Evolutionary conservation across 768 basidiomycete species (phyloP), one percentile per base, ranked within the genome.

Genomic region (Termitomyces sp.): DNA sequence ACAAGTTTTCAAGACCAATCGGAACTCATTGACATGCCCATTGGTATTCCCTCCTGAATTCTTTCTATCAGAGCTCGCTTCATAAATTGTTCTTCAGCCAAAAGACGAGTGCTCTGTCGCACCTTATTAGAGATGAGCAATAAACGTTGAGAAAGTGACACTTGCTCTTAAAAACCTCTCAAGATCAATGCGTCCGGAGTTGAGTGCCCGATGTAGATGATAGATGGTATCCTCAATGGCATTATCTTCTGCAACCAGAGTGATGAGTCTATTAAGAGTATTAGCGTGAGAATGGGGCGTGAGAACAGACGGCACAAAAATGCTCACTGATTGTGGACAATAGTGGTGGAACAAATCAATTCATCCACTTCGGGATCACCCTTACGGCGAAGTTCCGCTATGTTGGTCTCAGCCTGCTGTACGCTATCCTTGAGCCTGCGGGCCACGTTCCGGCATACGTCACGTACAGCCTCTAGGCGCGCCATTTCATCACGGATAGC

Each of bases 221-320:
- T 98, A 99, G 62, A 97, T 91, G 50, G 96, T 96, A 73, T 98
- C 97, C 76, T 98, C 96, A 70, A 98, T 95, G 1, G 96, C 94
- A 69, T 94, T 95, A 74, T 98, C 97, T 74, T 99, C 97, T n/a
- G 97, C 96, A n/a, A 98, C 90, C 33, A 98, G 82, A 71, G 98
- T 92, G 66, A 98, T 88, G 24, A 99, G 79, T 76, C 96, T 98
- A 58, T 52, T 50, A 55, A 51, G 20, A 38, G 24, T 33, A 45
- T 20, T 52, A 12, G 49, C 42, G 65, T 63, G 52, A 53, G 65
- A 42, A 57, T 32, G 40, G 35, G 32, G 57, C 33, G 61, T 36
- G 58, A 65, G 55, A 55, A 57, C 60, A 45, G 58, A 49, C 32
- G 28, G 48, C 28, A 49, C 35, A 54, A 62, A 51, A 61, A 68